Conservation (phyloP, 2,329 filamentous ascomycete genomes). For the Ceratocystis variospora region DNA sequence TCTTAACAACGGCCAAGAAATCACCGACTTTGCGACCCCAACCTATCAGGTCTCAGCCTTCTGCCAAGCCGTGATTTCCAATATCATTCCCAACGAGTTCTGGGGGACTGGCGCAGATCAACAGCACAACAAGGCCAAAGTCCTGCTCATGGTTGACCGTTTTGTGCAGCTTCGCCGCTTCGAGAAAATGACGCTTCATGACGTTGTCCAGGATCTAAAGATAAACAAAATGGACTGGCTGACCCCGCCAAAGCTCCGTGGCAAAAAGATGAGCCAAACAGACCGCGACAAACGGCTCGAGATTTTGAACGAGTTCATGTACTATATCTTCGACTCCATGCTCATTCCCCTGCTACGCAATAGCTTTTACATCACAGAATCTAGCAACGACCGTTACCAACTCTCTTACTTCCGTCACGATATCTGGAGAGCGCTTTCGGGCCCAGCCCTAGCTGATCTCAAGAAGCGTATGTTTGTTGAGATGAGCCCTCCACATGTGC, state of each 20-base stretch:
- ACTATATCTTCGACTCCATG: conserved; percentile 86
- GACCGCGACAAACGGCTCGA: conserved; percentile 66
- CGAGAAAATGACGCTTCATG: conserved; percentile 67
- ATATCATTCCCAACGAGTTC: conserved; percentile 59
- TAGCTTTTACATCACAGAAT: conserved; percentile 93
- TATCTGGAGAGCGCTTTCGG: conserved; percentile 64
- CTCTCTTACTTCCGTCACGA: conserved; percentile 94
- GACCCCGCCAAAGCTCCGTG: conserved; percentile 35
- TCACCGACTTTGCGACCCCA: conserved; percentile 57
- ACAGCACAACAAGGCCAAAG: conserved; percentile 42
- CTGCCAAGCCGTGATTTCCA: conserved; percentile 60
- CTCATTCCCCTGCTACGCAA: conserved; percentile 72
- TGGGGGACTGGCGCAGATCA: conserved; percentile 50
- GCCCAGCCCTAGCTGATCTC: conserved; percentile 55
- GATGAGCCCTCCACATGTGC: conserved; percentile 44
- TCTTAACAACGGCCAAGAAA: conserved; percentile 24
- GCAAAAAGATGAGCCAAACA: conserved; percentile 48
- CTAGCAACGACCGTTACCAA: conserved; percentile 61
- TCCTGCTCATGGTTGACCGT: conserved; percentile 57
- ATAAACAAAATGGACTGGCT: conserved; percentile 62
- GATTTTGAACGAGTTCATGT: conserved; percentile 71
- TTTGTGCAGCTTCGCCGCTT: conserved; percentile 70
- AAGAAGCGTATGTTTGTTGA: conserved; percentile 69
- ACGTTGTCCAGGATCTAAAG: conserved; percentile 54
- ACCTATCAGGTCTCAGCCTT: conserved; percentile 64